A percentile compares a stretch with the other conserved stretches of the same genome.
These are phyloP conservation scores for Linum tenue DNA, from an alignment of 345 rosid species.

Conservation along the genomic window DNA sequence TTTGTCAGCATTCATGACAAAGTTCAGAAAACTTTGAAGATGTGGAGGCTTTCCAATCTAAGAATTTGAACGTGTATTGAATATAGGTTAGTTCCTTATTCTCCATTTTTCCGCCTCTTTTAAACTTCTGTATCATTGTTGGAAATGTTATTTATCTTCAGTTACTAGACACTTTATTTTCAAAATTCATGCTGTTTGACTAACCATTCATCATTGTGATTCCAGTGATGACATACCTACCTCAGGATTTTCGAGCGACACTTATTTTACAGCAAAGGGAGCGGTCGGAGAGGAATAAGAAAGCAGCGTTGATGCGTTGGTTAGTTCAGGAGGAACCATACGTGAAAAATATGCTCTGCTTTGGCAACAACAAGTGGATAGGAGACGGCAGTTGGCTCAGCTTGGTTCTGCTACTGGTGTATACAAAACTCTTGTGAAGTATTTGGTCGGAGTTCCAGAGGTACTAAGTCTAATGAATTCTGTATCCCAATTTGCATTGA, in stretches of 20 bases:
- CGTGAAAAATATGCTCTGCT: slow-evolving; percentile 69
- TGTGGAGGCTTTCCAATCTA: slow-evolving; percentile 57
- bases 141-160: no score
- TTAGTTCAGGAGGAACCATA: slow-evolving; percentile 72
- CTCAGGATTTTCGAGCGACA: slow-evolving; percentile 96
- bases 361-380: slow-evolving; percentile 96
- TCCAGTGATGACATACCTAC: slow-evolving; percentile 98
- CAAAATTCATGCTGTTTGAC: background rate
- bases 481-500: background rate
- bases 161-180: no score
- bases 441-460: slow-evolving; percentile 99
- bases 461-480: slow-evolving; percentile 28
- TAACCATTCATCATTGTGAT: slow-evolving; percentile 7
- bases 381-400: slow-evolving; percentile 93
- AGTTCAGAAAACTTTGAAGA: slow-evolving; percentile 33
- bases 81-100: slow-evolving; percentile 45
- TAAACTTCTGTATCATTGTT: background rate
- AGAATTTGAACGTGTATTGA: slow-evolving; percentile 71
- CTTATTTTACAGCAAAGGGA: slow-evolving; percentile 83
- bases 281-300: slow-evolving; percentile 96
- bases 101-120: background rate
- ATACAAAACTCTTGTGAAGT: slow-evolving; percentile 92
- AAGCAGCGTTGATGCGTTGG: slow-evolving; percentile 81
- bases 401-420: slow-evolving; percentile 98
- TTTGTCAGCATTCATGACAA: slow-evolving; percentile 30